phyloP scores from a whole-genome alignment of 2,329 filamentous ascomycete species.

The Colletotrichum cuscutae region DNA sequence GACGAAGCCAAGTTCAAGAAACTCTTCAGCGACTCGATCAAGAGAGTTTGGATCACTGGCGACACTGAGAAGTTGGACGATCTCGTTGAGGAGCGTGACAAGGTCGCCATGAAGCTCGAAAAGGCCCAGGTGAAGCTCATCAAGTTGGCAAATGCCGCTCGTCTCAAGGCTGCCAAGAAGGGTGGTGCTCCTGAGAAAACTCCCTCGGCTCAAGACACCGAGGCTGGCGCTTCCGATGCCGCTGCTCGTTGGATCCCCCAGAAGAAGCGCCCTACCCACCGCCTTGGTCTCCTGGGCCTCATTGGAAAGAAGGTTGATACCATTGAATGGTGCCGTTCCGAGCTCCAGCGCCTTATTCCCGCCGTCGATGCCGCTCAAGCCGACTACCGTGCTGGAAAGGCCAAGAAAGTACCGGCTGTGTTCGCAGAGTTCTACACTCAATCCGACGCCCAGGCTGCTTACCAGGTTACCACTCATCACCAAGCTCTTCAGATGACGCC shows the following conservation, averaged over 20 bases:
- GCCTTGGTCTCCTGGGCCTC: slow-evolving; percentile 64
- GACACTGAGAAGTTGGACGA: slow-evolving; percentile 83
- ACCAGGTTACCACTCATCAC: slow-evolving; percentile 88
- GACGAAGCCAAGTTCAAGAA: slow-evolving; percentile 80
- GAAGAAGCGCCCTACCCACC: slow-evolving; percentile 82
- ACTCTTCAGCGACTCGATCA: slow-evolving; percentile 85
- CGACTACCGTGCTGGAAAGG: slow-evolving; percentile 72
- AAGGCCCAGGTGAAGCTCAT: slow-evolving; percentile 88
- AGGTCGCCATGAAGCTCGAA: slow-evolving; percentile 84
- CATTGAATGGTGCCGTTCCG: slow-evolving; percentile 85
- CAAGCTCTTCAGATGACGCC: slow-evolving; percentile 88
- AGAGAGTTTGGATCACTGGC: slow-evolving; percentile 84
- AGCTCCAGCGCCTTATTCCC: slow-evolving; percentile 77
- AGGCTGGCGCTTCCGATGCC: slow-evolving; percentile 73
- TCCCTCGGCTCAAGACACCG: slow-evolving; percentile 65
- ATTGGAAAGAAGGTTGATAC: slow-evolving; percentile 91
- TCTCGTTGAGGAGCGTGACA: slow-evolving; percentile 83
- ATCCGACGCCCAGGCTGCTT: slow-evolving; percentile 85
- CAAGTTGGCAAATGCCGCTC: slow-evolving; percentile 78
- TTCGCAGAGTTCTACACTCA: slow-evolving; percentile 92
- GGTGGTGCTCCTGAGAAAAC: slow-evolving; percentile 53
- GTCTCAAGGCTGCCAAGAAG: slow-evolving; percentile 75
- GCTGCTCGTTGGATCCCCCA: slow-evolving; percentile 79
- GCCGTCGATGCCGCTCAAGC: slow-evolving; percentile 75
- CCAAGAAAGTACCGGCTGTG: slow-evolving; percentile 76